Conservation (phyloP, 1,284 basidiomycete genomes). For the Xanthoconium separans region DNA sequence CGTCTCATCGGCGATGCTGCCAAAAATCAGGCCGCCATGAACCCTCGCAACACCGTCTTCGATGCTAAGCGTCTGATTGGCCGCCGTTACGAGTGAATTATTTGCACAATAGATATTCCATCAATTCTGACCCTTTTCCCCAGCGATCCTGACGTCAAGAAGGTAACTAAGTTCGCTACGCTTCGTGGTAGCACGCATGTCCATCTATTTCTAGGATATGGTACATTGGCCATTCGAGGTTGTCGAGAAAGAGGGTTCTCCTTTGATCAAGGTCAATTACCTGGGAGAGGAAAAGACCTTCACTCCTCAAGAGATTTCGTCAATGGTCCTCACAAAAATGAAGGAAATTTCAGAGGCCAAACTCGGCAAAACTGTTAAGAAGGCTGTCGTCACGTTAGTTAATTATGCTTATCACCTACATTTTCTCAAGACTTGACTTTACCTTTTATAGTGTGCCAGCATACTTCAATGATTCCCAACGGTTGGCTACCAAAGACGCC, state of each 20-base stretch:
- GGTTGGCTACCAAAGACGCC: slow-evolving; percentile 94
- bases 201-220: slow-evolving; percentile 60
- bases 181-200: slow-evolving; percentile 1
- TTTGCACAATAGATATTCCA: background rate
- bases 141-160: slow-evolving; percentile 85
- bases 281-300: slow-evolving; percentile 93
- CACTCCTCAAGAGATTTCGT: slow-evolving; percentile 96
- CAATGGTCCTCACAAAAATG: slow-evolving; percentile 99
- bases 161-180: slow-evolving; percentile 44
- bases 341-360: slow-evolving; percentile 99
- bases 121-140: slow-evolving; percentile 13
- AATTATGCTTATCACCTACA: background rate
- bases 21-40: slow-evolving; percentile 97
- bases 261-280: slow-evolving; percentile 94
- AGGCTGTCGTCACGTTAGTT: slow-evolving; percentile 89
- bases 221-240: slow-evolving; percentile 95
- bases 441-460: slow-evolving; percentile 70
- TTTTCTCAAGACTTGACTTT: background rate
- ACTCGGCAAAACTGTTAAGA: slow-evolving; percentile 93
- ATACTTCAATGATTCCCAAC: slow-evolving; percentile 98
- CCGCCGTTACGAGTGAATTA: slow-evolving; percentile 84
- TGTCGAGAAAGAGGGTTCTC: slow-evolving; percentile 91
- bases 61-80: slow-evolving; percentile 98
- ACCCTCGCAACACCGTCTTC: slow-evolving; percentile 94
- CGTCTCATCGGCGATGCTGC: slow-evolving; percentile 99